These are phyloP conservation scores for Fulvia fulva DNA, from an alignment of 2,329 filamentous ascomycete genomes.

Conservation along the genomic window DNA sequence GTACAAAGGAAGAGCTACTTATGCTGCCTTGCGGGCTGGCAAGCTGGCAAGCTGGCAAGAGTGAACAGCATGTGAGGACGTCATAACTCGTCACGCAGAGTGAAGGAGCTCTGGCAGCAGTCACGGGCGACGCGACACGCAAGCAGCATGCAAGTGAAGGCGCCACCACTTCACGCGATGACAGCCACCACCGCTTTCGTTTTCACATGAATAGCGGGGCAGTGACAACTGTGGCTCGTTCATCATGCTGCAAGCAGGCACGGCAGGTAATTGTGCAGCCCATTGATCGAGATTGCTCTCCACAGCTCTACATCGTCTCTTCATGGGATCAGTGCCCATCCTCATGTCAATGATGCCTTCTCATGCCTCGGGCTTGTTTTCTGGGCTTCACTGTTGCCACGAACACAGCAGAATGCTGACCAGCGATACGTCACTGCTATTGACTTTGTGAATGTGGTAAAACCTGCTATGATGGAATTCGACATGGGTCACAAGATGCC, in stretches of 20 bases:
- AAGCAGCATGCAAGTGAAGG: background rate
- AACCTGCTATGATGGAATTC: background rate
- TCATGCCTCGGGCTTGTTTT: background rate
- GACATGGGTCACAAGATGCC: background rate
- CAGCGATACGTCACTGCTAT: background rate
- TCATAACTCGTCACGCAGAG: no score
- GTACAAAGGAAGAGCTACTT: constrained; percentile 5
- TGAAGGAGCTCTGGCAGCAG: background rate
- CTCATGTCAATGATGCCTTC: background rate
- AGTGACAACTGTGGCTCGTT: background rate
- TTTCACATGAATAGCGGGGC: constrained; percentile 1
- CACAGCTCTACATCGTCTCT: background rate
- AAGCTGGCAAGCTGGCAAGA: background rate
- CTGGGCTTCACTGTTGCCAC: background rate
- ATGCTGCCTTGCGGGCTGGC: background rate
- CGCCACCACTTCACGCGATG: background rate
- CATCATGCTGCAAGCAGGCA: background rate
- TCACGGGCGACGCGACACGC: background rate
- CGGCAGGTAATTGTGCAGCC: background rate
- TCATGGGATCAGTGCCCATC: background rate
- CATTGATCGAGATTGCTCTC: background rate
- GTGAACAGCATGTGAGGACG: no score
- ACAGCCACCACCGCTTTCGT: background rate
- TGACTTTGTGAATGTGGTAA: background rate
- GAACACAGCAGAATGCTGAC: background rate